Percentiles rank a stretch among this genome's conserved stretches.
Evolutionary conservation across 768 basidiomycete genomes (phyloP).

Genomic region (Boletus reticuloceps): DNA sequence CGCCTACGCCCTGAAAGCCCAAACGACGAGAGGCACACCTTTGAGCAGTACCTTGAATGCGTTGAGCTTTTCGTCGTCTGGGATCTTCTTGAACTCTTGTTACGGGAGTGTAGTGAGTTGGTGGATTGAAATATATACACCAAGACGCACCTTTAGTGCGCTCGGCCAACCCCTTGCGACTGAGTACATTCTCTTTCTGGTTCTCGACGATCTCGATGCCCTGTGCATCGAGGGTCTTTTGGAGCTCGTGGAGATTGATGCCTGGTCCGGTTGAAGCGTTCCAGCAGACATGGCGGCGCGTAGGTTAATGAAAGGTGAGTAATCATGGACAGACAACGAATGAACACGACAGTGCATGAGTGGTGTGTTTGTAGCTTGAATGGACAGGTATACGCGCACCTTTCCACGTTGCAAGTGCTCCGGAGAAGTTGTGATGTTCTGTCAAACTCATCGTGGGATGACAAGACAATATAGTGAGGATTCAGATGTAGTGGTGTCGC

Average conservation of each 20-base stretch:
- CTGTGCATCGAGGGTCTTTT: slow-evolving; percentile 89
- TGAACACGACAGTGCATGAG: slow-evolving; percentile 2
- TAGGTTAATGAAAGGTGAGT: neutral
- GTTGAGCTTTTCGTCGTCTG: slow-evolving; percentile 83
- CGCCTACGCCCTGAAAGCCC: neutral
- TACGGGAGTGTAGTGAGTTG: neutral
- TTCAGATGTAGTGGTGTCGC: no score
- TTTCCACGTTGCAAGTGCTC: slow-evolving; percentile 89
- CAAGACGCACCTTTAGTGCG: slow-evolving; percentile 77
- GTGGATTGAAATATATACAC: no score
- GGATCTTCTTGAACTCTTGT: slow-evolving; percentile 92
- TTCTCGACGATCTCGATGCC: slow-evolving; percentile 97
- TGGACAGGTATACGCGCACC: slow-evolving; percentile 41
- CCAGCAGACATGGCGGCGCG: neutral
- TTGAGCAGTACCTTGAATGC: slow-evolving; percentile 91
- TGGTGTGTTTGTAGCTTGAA: neutral
- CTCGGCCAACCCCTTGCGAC: slow-evolving; percentile 91
- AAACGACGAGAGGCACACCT: slow-evolving; percentile 53
- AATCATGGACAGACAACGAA: neutral
- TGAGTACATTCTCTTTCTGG: slow-evolving; percentile 95
- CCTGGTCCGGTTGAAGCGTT: slow-evolving; percentile 40
- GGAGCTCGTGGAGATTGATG: slow-evolving; percentile 85
- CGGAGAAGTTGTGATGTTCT: slow-evolving; percentile 83
- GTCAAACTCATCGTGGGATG: slow-evolving; percentile 24
- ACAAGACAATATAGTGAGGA: no score